Base-by-base conservation (phyloP, 2,329 filamentous ascomycete species). In the Incumbomyces lentus region DNA sequence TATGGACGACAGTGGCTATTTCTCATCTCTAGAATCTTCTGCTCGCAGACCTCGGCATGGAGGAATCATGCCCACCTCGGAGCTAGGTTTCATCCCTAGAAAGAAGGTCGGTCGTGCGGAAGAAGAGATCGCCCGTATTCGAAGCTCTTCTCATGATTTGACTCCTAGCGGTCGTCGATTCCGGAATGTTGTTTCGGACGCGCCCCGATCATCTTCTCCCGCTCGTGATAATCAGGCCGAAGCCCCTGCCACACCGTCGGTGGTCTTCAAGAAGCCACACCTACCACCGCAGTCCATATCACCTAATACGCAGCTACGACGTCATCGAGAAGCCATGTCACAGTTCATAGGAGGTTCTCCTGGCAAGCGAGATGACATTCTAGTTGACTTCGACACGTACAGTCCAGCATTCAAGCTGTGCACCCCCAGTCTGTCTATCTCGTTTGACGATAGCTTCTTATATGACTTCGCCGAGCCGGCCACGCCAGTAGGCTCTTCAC, bases 1-100 rank as follows among this genome's bases (percentile, higher is more conserved):
- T 11, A 82, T 93, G 71, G 86, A 85, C 59, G 92, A 98, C 65
- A 96, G 90, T 62, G 92, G 92, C 34, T 98, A 96, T 65, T 95
- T 94, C 62, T 96, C 92, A 1, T 95, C 89, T 0, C 75, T 96
- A 14, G 89, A 95, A 57, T 96, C 92, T 2, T 96, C 92, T 0
- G 87, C 76, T 12, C 76, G 86, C 62, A 79, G 90, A 49, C 81
- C 84, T 40, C 79, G 81, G 52, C 76, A 78, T 53, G 72, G 77
- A 50, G 70, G 69, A 13, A 72, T 78, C 47, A 72, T 86, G 14
- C 73, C 87, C 36, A 86, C 82, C 3, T 90, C 86, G 0, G 88
- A 93, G 58, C 64, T 74, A 37, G 76, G 79, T 58, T 76, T 81
- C 44, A 49, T 54, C n/a, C 83, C 83, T 41, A 78, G 79, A 46